A percentile compares a stretch with the other conserved stretches of the same genome.
Conservation (phyloP, 75 land plant genomes). For the Larix kaempferi region DNA sequence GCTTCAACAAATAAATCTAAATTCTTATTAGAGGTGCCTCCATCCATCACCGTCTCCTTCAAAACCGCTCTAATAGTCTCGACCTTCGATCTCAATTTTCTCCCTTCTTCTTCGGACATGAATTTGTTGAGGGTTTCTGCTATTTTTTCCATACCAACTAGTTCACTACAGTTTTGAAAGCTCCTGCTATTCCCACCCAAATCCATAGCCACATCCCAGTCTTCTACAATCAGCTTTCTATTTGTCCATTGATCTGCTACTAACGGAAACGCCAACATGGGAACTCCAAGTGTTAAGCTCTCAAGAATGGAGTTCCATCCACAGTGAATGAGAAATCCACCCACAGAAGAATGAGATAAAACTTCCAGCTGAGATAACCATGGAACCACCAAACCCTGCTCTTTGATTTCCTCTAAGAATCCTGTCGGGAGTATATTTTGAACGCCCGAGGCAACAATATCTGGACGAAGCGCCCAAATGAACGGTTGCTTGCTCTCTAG, state of each 20-base stretch:
- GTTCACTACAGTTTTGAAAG: not conserved
- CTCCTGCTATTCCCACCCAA: conserved; percentile 11
- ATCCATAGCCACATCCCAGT: conserved; percentile 38
- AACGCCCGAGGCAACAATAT: conserved; percentile 29
- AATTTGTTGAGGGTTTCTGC: not conserved
- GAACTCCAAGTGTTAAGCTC: conserved; percentile 43
- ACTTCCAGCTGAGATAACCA: conserved; percentile 50
- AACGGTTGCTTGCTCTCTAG: conserved; percentile 29
- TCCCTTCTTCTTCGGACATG: not conserved
- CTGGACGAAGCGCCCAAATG: conserved; percentile 54
- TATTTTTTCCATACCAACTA: not conserved
- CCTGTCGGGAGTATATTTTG: conserved; percentile 33
- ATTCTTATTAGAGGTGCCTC: too few species aligned
- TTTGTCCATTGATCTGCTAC: conserved; percentile 49
- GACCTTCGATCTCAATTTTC: not conserved
- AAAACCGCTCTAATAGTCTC: not conserved
- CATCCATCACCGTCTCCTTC: not conserved
- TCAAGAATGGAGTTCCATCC: conserved; percentile 69
- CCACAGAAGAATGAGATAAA: conserved; percentile 39
- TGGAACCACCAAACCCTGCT: conserved; percentile 32
- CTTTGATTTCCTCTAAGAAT: conserved; percentile 25
- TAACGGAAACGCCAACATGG: conserved; percentile 51
- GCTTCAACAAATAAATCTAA: not conserved
- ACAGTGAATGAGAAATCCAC: conserved; percentile 58
- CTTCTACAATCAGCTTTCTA: conserved; percentile 38